These are phyloP conservation scores for Pseudogymnoascus sp. DNA, from an alignment of 2,329 filamentous ascomycete species.

Conservation along the genomic window DNA sequence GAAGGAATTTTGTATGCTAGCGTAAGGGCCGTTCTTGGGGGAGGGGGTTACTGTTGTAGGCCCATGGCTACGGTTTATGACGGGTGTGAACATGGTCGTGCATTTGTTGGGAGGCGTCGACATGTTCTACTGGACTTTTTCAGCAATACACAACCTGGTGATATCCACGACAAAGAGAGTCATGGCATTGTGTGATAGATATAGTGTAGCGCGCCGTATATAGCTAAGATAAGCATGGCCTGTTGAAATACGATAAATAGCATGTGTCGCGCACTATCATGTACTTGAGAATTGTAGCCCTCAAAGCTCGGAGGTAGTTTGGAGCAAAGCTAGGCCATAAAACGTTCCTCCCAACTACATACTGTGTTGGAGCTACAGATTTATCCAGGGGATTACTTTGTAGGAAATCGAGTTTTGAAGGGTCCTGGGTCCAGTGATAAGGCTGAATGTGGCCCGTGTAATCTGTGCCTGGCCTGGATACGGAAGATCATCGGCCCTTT, in stretches of 20 bases:
- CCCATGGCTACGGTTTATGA: neutral
- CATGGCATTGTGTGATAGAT: neutral
- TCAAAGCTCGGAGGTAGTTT: neutral
- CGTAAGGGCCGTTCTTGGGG: neutral
- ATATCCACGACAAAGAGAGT: neutral
- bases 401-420: neutral
- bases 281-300: neutral
- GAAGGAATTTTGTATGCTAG: neutral
- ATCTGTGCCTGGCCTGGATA: neutral
- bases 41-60: neutral
- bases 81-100: neutral
- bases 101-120: neutral
- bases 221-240: neutral
- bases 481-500: slow-evolving; percentile 7
- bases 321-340: neutral
- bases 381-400: neutral
- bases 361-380: neutral
- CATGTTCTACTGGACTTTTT: neutral
- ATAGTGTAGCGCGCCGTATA: neutral
- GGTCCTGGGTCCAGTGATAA: neutral
- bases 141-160: neutral
- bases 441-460: neutral
- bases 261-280: neutral
- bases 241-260: neutral
- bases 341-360: neutral